Base-by-base conservation (phyloP, 805 yeast species). In the Zygotorulaspora florentina region DNA sequence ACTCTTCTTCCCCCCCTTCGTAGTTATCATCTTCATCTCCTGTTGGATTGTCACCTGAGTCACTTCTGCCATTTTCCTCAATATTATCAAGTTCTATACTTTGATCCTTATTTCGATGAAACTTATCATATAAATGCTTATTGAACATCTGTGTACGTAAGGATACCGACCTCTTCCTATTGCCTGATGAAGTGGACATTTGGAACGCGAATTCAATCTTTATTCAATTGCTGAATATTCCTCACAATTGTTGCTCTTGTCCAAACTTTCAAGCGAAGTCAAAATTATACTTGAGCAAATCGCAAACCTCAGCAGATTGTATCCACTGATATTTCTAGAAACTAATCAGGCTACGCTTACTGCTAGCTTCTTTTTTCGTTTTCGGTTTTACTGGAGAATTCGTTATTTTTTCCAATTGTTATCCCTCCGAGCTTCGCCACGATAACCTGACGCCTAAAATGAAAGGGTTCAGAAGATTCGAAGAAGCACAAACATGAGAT, bases 71-170 rank as follows among this genome's bases (percentile, higher is more conserved):
- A 13, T 23, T 38, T 18, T 53, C 59, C 7, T 35, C 15, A 2
- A 51, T 45, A 29, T 48, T 48, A n/a, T 41, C 46, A 11, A 52
- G 42, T 35, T 56, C 59, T 30, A 52, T 41, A 29, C 48, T 44
- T 33, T 49, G 54, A 29, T 35, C 48, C n/a, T 39, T 31, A n/a
- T 40, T 42, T 3, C 52, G 47, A 8, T 52, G 48, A 42, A 58
- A 53, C 43, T 51, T 57, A 40, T 61, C 59, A 43, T 54, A 58
- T n/a, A 62, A 48, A 43, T 57, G 62, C 28, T 61, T 64, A 40
- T 62, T 64, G 46, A 64, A 64, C 59, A 64, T 53, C 35, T 62
- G 68, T 1, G 67, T 64, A 47, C 68, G 60, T 20, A 64, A 50
- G 3, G 68, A 64, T 10, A 53, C 48, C 8, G 66, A 58, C 39